Conservation (phyloP, 1,284 basidiomycete species). For the Leccinum subspadiceum region DNA sequence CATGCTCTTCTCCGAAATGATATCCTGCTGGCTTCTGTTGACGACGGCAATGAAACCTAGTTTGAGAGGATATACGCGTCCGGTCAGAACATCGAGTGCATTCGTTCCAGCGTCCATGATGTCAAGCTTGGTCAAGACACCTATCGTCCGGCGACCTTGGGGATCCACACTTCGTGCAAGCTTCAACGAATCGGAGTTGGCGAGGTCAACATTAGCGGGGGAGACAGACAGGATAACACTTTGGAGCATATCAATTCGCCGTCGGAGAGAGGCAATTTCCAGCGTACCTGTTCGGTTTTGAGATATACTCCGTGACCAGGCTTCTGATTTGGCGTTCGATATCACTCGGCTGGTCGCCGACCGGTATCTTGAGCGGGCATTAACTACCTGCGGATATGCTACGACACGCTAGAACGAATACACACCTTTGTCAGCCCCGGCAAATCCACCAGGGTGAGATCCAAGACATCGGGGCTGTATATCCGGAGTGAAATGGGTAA, state of each 20-base stretch:
- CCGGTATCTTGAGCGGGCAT: conserved; percentile 66
- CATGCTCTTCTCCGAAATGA: conserved; percentile 89
- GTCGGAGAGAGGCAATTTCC: not conserved
- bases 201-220: conserved; percentile 95
- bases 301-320: conserved; percentile 92
- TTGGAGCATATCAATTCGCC: conserved; percentile 11
- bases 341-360: conserved; percentile 88
- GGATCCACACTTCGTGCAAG: conserved; percentile 95
- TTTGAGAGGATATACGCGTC: conserved; percentile 95
- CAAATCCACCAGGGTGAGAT: conserved; percentile 93
- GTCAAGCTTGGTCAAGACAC: conserved; percentile 95
- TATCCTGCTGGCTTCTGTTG: conserved; percentile 97
- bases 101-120: conserved; percentile 99
- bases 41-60: conserved; percentile 98
- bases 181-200: conserved; percentile 97
- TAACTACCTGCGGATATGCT: not conserved
- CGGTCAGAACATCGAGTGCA: conserved; percentile 93
- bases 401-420: conserved; percentile 6
- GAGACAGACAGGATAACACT: conserved; percentile 97
- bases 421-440: conserved; percentile 93
- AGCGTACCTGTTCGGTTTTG: conserved; percentile 90
- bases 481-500: conserved; percentile 93
- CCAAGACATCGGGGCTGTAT: conserved; percentile 93
- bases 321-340: conserved; percentile 97
- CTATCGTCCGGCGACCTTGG: conserved; percentile 93